Percentiles rank a stretch among this genome's conserved stretches.
Conservation (phyloP, 2,329 filamentous ascomycete species). For the Ophiosphaerella korrae region DNA sequence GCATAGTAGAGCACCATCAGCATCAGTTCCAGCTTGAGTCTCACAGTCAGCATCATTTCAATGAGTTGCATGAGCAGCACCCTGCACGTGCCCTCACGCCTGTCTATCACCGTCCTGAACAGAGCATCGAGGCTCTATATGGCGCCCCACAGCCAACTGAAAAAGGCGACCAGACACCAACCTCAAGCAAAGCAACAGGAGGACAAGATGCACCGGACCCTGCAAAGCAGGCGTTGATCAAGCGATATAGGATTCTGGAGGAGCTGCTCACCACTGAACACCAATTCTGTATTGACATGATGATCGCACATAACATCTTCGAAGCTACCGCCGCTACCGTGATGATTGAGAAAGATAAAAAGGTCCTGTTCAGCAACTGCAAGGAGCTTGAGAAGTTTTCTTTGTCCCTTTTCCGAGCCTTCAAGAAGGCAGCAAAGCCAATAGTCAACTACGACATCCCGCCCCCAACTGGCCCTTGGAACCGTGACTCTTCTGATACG, state of each 20-base stretch:
- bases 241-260: conserved; percentile 83
- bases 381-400: conserved; percentile 90
- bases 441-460: conserved; percentile 66
- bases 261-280: conserved; percentile 93
- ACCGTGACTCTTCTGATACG: conserved; percentile 27
- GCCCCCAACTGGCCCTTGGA: conserved; percentile 32
- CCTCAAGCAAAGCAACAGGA: conserved; percentile 16
- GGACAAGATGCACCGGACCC: conserved; percentile 28
- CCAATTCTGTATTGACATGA: conserved; percentile 92
- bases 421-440: conserved; percentile 79
- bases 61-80: conserved; percentile 29
- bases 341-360: conserved; percentile 82
- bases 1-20: no score
- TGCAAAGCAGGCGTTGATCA: conserved; percentile 59
- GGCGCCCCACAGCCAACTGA: conserved; percentile 23
- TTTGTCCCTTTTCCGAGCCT: conserved; percentile 72
- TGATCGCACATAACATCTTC: conserved; percentile 96
- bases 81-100: conserved; percentile 29
- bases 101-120: conserved; percentile 22
- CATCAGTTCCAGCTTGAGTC: not conserved
- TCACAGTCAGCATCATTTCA: conserved; percentile 9
- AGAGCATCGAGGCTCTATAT: conserved; percentile 23
- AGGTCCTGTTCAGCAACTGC: conserved; percentile 89
- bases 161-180: conserved; percentile 10
- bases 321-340: conserved; percentile 86